Conservation (phyloP, 805 yeast genomes). For the Candida glaebosa region DNA sequence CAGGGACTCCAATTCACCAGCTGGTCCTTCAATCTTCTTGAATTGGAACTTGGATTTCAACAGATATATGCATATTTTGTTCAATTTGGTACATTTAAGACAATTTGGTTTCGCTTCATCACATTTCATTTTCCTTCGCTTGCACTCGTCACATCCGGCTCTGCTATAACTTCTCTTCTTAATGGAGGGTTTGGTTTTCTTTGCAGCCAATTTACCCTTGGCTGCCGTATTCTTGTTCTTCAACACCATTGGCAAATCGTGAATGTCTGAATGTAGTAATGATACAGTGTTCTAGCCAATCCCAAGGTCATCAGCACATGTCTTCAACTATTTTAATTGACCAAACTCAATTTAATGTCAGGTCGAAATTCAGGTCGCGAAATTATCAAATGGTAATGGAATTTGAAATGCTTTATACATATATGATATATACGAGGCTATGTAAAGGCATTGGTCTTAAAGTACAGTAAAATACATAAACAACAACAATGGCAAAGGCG, state of each 20-base stretch:
- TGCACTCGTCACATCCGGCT: slow-evolving; percentile 42
- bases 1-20: background rate
- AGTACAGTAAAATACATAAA: background rate
- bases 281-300: background rate
- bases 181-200: slow-evolving; percentile 9
- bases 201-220: background rate
- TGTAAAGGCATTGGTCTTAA: background rate
- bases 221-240: background rate
- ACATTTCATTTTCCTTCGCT: slow-evolving; percentile 42
- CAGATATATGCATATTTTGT: slow-evolving; percentile 23
- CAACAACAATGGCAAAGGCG: background rate
- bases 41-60: slow-evolving; percentile 12
- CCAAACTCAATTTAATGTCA: too few relatives aligned
- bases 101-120: slow-evolving; percentile 39
- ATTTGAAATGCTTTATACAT: background rate
- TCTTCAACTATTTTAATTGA: too few relatives aligned
- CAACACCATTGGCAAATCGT: too few relatives aligned
- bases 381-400: too few relatives aligned
- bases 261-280: too few relatives aligned
- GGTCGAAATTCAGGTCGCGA: too few relatives aligned
- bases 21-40: slow-evolving; percentile 8
- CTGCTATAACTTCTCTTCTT: slow-evolving; percentile 38
- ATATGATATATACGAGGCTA: background rate
- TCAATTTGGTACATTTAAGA: slow-evolving; percentile 32
- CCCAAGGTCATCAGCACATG: background rate